Base-by-base conservation (phyloP, 768 basidiomycete genomes). In the Leccinellum rugosiceps region DNA sequence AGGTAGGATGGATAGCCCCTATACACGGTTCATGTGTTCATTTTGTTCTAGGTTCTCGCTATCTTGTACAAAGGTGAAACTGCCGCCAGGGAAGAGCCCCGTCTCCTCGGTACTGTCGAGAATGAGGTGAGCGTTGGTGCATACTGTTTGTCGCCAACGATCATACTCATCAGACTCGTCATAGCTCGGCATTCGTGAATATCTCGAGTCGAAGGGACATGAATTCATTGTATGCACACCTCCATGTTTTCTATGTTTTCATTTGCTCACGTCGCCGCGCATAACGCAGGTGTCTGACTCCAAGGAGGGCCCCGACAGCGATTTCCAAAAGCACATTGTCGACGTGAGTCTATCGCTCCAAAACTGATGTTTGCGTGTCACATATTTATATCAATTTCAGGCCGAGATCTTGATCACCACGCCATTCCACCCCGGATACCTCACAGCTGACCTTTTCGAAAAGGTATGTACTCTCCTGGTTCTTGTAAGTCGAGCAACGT, bases 361-460 rank as follows among this genome's bases (percentile, higher is more conserved):
- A 32, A 51, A 46, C 9, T n/a, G 21, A 31, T 50, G 9, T 28
- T 59, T 55, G 60, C 62, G 31, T 61, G 52, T 55, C 41, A 56
- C 35, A 57, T 57, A 15, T 53, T 45, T 52, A 50, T 25, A 46
- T 46, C 4, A 14, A 53, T 55, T 53, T 55, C 65, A 90, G 87
- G 86, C 87, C 47, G 90, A 91, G 70, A 81, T 91, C 56, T 71
- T 90, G 67, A 91, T 90, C 70, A 90, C 90, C 2, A 91, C 90
- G 5, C 89, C 90, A 5, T 92, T 92, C 84, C 90, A 92, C 72
- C 90, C 90, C 55, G 90, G 86, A 62, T 92, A 92, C 72, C 80
- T 92, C 58, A 92, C 90, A 2, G 80, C 77, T 35, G 88, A 89
- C 0, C 77, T 91, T 54, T 67, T 91, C 58, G 78, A 83, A 52